Evolutionary conservation across 805 yeast genomes (phyloP).

Genomic region (Lipomyces sp.): DNA sequence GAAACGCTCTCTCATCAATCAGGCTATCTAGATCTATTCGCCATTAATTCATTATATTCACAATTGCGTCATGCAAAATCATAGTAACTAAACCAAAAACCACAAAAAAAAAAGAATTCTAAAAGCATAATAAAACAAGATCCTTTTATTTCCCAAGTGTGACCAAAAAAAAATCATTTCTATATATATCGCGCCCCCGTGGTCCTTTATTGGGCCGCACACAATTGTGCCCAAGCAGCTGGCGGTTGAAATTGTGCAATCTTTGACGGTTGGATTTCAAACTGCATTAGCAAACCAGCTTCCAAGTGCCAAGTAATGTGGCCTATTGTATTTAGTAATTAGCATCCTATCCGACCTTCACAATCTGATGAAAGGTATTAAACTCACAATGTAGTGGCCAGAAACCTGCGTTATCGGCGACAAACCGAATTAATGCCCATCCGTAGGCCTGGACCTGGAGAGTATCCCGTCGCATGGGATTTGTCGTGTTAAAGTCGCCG

Average conservation of each 20-base stretch:
- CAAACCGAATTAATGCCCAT: conserved; percentile 59
- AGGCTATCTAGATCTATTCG: no score
- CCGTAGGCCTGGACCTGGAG: conserved; percentile 72
- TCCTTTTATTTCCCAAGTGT: no score
- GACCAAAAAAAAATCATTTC: no score
- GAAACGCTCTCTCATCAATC: no score
- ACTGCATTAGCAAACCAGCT: conserved; percentile 66
- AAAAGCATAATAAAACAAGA: no score
- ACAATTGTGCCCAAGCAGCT: conserved; percentile 41
- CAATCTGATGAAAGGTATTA: conserved; percentile 40
- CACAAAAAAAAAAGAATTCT: neutral
- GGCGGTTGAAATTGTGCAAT: conserved; percentile 40
- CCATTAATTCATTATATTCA: no score
- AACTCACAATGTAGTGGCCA: conserved; percentile 87
- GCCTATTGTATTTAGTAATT: conserved; percentile 82
- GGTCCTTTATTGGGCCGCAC: conserved; percentile 14
- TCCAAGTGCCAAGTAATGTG: conserved; percentile 93
- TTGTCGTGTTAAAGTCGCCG: conserved; percentile 49
- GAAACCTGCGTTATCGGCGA: conserved; percentile 87
- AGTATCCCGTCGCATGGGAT: conserved; percentile 72
- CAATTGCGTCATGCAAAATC: no score
- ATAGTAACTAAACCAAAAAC: neutral
- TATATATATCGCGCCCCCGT: neutral
- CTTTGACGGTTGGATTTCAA: conserved; percentile 40
- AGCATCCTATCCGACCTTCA: conserved; percentile 69